Evolutionary conservation across 805 yeast species (phyloP), one percentile per base, ranked within the genome.

Genomic region (Jamesozyma jinghongensis): DNA sequence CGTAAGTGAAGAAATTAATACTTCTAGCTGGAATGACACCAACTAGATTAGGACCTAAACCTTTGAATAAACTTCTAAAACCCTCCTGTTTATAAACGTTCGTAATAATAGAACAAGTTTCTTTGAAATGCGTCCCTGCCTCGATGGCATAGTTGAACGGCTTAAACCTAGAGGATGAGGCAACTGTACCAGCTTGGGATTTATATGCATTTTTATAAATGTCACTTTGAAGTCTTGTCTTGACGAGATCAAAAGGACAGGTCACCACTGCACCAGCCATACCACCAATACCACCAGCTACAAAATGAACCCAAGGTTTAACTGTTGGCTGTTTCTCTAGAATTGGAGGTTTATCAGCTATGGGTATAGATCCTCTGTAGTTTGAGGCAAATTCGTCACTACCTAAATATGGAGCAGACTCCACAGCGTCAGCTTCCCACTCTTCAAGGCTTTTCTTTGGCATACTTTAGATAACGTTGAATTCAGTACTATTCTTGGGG

Each of bases 11-110:
- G 61, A 92, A 92, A 62, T 92, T 92, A 48, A 92, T 94, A 22
- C 96, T 83, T 60, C 99, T 73, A 1, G 99, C 97, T 0, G 99
- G 99, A 32, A 92, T 90, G 13, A 92, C 97, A 40, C 99, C 99
- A 14, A 90, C 94, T 51, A 92, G 69, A 54, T 90, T 92, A 8
- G 99, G 98, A 0, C 98, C 98, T 38, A 92, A 67, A 11, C 99
- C 99, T 64, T 85, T 84, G 64, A 92, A 92, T 35, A 92, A 67
- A 3, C 97, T 90, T 33, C 83, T 68, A 22, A 79, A 67, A 1
- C 99, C 99, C 63, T 92, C 99, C 19, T 67, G 66, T 26, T 61
- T 61, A 59, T 85, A 82, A 16, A 92, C 82, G 36, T 72, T 73
- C 27, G 72, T 67, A 32, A 92, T 67, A 25, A 87, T 92, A 20